Evolutionary conservation across 805 yeast genomes (phyloP).

Genomic region (Cyberlindnera maclurae): DNA sequence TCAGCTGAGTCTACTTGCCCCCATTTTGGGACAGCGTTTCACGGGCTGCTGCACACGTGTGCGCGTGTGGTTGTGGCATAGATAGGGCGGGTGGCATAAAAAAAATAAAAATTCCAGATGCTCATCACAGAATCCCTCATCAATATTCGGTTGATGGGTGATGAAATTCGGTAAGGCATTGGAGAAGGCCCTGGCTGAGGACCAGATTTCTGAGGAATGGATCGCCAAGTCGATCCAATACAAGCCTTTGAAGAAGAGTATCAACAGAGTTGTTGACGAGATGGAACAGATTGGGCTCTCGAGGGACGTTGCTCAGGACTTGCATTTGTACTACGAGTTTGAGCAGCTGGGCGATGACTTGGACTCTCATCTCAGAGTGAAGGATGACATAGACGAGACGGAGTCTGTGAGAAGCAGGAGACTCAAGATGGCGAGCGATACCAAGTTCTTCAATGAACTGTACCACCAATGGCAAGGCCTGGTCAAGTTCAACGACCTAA

Average conservation of each 20-base stretch:
- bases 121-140: too few species aligned
- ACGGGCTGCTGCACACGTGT: too few species aligned
- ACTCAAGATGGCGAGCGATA: slow-evolving; percentile 5
- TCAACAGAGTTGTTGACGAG: slow-evolving; percentile 58
- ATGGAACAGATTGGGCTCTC: slow-evolving; percentile 51
- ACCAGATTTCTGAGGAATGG: slow-evolving; percentile 64
- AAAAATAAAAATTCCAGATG: too few species aligned
- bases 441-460: slow-evolving; percentile 16
- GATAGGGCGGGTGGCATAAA: too few species aligned
- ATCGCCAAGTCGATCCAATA: slow-evolving; percentile 61
- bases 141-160: too few species aligned
- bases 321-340: slow-evolving; percentile 17
- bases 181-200: slow-evolving; percentile 54
- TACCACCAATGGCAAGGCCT: slow-evolving; percentile 11
- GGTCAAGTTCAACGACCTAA: slow-evolving; percentile 38
- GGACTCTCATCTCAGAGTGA: slow-evolving; percentile 5
- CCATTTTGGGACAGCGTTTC: too few species aligned
- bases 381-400: slow-evolving; percentile 9
- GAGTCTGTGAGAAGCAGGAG: slow-evolving; percentile 7
- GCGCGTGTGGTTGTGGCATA: too few species aligned
- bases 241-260: slow-evolving; percentile 61
- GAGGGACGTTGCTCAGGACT: slow-evolving; percentile 27
- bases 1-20: too few species aligned
- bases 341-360: slow-evolving; percentile 5
- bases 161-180: slow-evolving; percentile 77